A percentile compares a stretch with the other conserved stretches of the same genome.
Evolutionary conservation across 1,139 yeast genomes (phyloP).

Genomic region (Saccharomycopsis crataegensis): DNA sequence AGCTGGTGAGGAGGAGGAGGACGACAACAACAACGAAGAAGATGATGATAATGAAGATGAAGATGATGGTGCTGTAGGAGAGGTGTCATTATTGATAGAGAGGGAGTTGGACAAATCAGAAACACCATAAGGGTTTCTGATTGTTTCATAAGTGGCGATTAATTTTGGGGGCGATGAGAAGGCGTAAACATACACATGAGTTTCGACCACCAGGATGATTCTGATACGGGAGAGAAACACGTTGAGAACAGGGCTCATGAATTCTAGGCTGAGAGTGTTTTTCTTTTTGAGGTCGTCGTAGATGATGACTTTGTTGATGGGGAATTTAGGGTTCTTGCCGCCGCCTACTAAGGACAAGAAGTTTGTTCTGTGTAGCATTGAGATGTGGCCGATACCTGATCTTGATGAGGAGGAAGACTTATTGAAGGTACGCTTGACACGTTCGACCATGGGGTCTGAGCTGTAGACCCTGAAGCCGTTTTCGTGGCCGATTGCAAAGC

Average conservation of each 20-base stretch:
- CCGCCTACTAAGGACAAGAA: conserved; percentile 88
- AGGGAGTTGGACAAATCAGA: conserved; percentile 46
- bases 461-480: conserved; percentile 81
- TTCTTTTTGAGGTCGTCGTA: conserved; percentile 89
- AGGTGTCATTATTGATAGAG: conserved; percentile 14
- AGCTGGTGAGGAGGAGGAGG: conserved; percentile 19
- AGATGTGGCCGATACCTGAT: conserved; percentile 63
- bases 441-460: conserved; percentile 75
- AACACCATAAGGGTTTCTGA: conserved; percentile 58
- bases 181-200: conserved; percentile 67
- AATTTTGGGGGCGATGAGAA: conserved; percentile 73
- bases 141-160: conserved; percentile 65
- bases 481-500: conserved; percentile 81
- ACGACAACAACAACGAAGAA: not conserved
- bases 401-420: conserved; percentile 4
- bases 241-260: conserved; percentile 64
- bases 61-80: conserved; percentile 20
- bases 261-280: conserved; percentile 68
- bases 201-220: conserved; percentile 62
- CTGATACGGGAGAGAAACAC: conserved; percentile 69
- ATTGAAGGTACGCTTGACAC: conserved; percentile 57
- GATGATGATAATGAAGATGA: not conserved
- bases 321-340: conserved; percentile 69
- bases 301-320: conserved; percentile 68
- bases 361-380: conserved; percentile 86